Base-by-base conservation (phyloP, 495 filamentous ascomycete species). In the Thermothielavioides terrestris region DNA sequence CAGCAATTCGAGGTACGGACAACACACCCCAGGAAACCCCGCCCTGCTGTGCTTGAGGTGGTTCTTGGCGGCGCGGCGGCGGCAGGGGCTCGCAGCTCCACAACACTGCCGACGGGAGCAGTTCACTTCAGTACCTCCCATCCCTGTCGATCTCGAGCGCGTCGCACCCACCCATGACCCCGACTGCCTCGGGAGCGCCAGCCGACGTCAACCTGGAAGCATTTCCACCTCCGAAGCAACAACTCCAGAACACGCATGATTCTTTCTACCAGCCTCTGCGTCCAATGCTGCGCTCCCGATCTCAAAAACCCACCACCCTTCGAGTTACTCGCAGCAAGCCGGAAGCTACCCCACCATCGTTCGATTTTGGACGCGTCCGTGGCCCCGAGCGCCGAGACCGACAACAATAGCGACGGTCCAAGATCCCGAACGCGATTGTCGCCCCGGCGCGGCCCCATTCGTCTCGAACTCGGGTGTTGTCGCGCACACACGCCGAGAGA, bases 261-360 rank as follows among this genome's bases (percentile, higher is more conserved):
- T 5, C 15, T 17, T 21, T 11, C 41, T n/a, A 8, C 18, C 1
- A 1, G 3, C 26, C n/a, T 11, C 9, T 21, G 22, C 18, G 44
- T 17, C 46, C 46, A 31, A 48, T 48, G 46, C 35, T 3, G 14
- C 20, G 18, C 36, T 8, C 11, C 23, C 23, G 9, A 2, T 6
- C n/a, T 22, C 35, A 8, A 21, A 1, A 22, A 10, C 10, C 18
- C 17, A 20, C 22, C 18, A 15, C 18, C 35, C 12, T 15, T 2
- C 9, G 18, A 3, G 6, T 28, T n/a, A 26, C 21, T 21, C 35
- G 45, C 10, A 14, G 31, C 23, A 22, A 0, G 3, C 18, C 43
- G 25, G n/a, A 26, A 32, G 35, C 31, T 37, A 52, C 54, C 54
- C 49, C 54, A 43, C 43, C 46, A 36, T 52, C 40, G 11, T 39